Evolutionary conservation across 148 eudicot genomes (phyloP).

Genomic region (Gaultheria prostrata): DNA sequence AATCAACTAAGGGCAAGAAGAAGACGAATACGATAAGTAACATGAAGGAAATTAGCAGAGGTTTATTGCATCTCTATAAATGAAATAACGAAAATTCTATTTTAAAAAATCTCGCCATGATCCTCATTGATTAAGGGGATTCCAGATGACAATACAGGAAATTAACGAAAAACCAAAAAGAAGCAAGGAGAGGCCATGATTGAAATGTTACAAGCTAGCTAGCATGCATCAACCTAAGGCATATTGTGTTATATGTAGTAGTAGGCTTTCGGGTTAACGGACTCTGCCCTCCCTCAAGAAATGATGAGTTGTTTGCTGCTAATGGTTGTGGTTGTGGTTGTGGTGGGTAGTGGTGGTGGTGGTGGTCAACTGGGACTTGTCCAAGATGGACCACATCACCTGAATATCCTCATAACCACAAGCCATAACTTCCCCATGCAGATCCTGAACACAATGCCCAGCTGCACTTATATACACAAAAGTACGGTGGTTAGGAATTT

Average conservation of each 20-base stretch:
- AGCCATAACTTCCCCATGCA: conserved; percentile 89
- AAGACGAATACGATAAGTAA: background rate
- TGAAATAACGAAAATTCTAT: background rate
- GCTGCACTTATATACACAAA: conserved; percentile 13
- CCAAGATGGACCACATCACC: conserved; percentile 90
- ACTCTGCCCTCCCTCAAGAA: background rate
- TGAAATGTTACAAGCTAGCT: background rate
- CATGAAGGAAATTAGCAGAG: background rate
- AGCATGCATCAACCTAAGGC: background rate
- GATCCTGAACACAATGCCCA: conserved; percentile 52
- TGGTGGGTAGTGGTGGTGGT: too few species aligned
- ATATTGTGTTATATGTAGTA: background rate
- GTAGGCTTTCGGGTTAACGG: background rate
- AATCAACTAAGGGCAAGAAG: background rate
- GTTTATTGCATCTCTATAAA: background rate
- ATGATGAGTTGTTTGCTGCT: background rate
- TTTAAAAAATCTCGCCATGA: conserved; percentile 53
- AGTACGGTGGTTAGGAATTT: background rate
- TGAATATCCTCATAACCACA: conserved; percentile 85
- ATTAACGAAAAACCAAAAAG: background rate
- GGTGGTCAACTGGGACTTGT: conserved; percentile 53
- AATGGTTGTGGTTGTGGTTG: background rate
- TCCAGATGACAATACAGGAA: conserved; percentile 23
- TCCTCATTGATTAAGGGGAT: conserved; percentile 46
- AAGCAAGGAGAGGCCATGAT: background rate